These are phyloP conservation scores for Inosperma sp. DNA, from an alignment of 768 basidiomycete species.

Conservation along the genomic window DNA sequence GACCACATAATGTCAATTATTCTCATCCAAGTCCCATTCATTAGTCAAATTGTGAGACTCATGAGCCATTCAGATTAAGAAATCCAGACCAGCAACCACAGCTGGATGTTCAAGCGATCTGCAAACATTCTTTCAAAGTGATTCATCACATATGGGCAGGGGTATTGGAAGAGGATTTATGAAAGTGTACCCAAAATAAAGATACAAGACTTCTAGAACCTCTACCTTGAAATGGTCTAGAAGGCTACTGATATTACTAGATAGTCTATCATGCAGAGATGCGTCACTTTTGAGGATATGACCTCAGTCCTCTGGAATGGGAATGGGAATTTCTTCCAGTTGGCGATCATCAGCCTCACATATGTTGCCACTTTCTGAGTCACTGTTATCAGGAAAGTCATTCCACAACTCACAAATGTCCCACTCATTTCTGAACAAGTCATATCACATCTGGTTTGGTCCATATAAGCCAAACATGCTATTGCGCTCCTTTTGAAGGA, in stretches of 20 bases:
- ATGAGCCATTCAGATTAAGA: background rate
- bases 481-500: background rate
- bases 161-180: background rate
- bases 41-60: background rate
- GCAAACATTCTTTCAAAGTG: background rate
- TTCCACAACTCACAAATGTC: constrained; percentile 7
- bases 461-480: background rate
- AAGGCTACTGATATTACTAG: no score
- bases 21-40: background rate
- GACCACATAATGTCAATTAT: background rate
- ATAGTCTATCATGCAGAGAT: no score
- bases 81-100: background rate
- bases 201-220: background rate
- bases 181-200: background rate
- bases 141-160: background rate
- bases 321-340: background rate
- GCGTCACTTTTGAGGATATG: no score
- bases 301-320: no score
- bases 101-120: background rate
- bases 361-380: background rate
- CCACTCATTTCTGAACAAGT: constrained; percentile 11
- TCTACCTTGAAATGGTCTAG: background rate
- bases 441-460: constrained; percentile 3
- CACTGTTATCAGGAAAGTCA: background rate
- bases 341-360: background rate